Evolutionary conservation across 164 flowering plant genomes (phyloP), one percentile per base, ranked within the genome.

Genomic region (Umbellularia californica): DNA sequence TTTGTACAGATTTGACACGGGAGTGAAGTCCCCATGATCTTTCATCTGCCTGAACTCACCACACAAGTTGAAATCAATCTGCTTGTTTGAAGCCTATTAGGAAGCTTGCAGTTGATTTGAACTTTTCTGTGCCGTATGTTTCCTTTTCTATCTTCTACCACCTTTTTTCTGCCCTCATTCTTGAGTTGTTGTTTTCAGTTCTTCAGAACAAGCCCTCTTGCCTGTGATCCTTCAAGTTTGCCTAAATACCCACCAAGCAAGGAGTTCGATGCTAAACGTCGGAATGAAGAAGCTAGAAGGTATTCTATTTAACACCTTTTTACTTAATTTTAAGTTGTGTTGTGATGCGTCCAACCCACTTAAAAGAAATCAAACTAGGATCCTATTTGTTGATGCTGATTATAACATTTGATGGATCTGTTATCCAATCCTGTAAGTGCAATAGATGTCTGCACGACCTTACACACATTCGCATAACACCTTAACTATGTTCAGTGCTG

Each of bases 241-340:
- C 98, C 98, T 1, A 93, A 88, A 81, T 91, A 90, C 73, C 95
- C 89, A 69, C 95, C 98, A 70, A 86, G 92, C 85, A 93, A 93
- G 86, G 95, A 93, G 82, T 83, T 83, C 30, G 97, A 93, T 84
- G 87, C 84, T 66, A 91, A 87, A 79, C 84, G 85, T 76, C 88
- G 92, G 72, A 88, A 90, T 58, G 94, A 92, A 74, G 95, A 90
- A 79, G 84, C 88, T 35, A 87, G 90, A 87, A 88, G 91, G 98
- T 92, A 75, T 74, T 73, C 19, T 35, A 22, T 41, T 7, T 41
- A 41, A 41, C 47, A 41, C 47, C 10, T 41, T 41, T 9, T 41
- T 41, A 9, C 47, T 41, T 41, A 41, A 41, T 41, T 41, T 41
- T 41, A 41, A 41, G 47, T 41, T 41, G 47, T 9, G 2, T 9